These are phyloP conservation scores for Cladophialophora chaetospira DNA, from an alignment of 2,329 filamentous ascomycete species.

Conservation along the genomic window DNA sequence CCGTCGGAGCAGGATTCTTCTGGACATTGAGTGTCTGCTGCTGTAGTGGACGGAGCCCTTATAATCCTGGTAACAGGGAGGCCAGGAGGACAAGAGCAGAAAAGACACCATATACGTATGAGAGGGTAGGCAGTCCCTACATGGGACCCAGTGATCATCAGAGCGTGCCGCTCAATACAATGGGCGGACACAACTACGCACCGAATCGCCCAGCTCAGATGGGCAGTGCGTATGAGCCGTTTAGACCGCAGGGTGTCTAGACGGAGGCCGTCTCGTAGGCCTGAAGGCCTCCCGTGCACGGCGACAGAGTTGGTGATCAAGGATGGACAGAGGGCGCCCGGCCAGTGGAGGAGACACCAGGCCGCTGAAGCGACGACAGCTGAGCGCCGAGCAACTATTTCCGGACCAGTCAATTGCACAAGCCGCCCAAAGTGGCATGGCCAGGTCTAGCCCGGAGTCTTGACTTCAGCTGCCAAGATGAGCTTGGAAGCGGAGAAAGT, in stretches of 20 bases:
- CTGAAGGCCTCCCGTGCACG: not conserved
- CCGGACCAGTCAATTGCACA: not conserved
- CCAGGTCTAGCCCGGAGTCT: not conserved
- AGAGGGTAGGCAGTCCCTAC: slow-evolving; percentile 50
- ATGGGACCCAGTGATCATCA: slow-evolving; percentile 32
- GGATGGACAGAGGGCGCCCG: not conserved
- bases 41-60: slow-evolving; percentile 68
- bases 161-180: slow-evolving; percentile 29
- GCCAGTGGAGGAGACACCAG: not conserved
- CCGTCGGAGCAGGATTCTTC: slow-evolving; percentile 76
- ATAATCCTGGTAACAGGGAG: slow-evolving; percentile 35
- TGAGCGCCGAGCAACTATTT: not conserved
- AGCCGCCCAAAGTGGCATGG: not conserved
- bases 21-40: slow-evolving; percentile 93
- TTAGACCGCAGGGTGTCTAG: slow-evolving; percentile 25
- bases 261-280: not conserved
- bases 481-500: too few relatives aligned
- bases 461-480: not conserved
- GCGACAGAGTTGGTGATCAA: not conserved
- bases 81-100: slow-evolving; percentile 49
- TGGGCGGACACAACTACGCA: slow-evolving; percentile 10
- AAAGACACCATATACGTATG: slow-evolving; percentile 64
- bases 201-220: slow-evolving; percentile 5
- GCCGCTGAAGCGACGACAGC: not conserved
- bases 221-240: slow-evolving; percentile 29